Evolutionary conservation across 2,329 filamentous ascomycete species (phyloP), one percentile per base, ranked within the genome.

Genomic region (Fusarium transvaalense): DNA sequence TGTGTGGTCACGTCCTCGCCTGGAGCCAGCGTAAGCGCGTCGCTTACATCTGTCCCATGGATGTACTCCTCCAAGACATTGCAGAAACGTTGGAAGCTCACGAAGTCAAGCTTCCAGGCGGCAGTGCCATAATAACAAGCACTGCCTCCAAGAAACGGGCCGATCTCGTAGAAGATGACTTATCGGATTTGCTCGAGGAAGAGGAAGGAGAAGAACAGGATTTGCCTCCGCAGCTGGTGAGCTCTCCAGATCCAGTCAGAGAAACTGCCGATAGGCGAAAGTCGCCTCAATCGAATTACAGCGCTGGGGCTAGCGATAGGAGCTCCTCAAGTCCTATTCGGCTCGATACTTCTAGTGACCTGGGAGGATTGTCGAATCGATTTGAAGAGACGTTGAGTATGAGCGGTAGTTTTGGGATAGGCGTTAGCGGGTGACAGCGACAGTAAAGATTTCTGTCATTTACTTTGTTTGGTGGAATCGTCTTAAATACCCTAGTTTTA

Each of bases 21-120:
- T 97, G 92, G 89, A 95, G 91, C 71, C 87, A 89, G 66, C 88
- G 90, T 64, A 95, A 92, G 75, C 88, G 88, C 41, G 90, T 93
- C 7, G 94, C 94, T 0, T 98, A 97, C 77, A 96, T 98, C 64
- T 96, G 93, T 64, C 95, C 95, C 0, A 98, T 98, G 95, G 92
- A 97, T 59, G 86, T 97, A 4, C 81, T 97, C 14, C 84, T 98
- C 13, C 87, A 91, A 29, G 95, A 98, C 75, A 97, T 98, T 58
- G 91, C 89, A 29, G 88, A 91, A 65, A 94, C 91, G 0, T 82
- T 97, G 1, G 87, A 89, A 23, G 93, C 93, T 0, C 80, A 80
- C 2, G 86, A 88, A 27, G 87, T 97, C n/a, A 84, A 86, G 7
- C 84, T 97, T 0, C 93, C 93, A 0, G 90, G 89, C 0, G 88